Evolutionary conservation across 805 yeast genomes (phyloP).

Genomic region (Isabelozyma pseudorhagii): DNA sequence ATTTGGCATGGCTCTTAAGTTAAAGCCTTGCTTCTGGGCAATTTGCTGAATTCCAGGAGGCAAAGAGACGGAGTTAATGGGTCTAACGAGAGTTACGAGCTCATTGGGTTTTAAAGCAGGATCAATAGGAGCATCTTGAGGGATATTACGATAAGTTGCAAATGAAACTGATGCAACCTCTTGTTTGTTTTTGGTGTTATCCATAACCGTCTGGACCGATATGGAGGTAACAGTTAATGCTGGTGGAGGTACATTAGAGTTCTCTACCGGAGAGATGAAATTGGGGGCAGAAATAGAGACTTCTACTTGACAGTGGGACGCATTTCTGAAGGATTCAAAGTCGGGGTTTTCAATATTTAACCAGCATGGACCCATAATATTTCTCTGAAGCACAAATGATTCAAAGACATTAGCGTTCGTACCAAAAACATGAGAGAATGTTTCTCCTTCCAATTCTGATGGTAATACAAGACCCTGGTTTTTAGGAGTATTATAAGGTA

Average conservation of each 20-base stretch:
- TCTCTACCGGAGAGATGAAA: slow-evolving; percentile 46
- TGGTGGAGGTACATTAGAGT: slow-evolving; percentile 54
- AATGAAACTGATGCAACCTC: slow-evolving; percentile 83
- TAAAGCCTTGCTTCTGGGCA: slow-evolving; percentile 53
- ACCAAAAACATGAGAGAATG: slow-evolving; percentile 80
- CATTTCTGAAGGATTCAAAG: slow-evolving; percentile 53
- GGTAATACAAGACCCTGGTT: slow-evolving; percentile 50
- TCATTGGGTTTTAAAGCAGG: slow-evolving; percentile 60
- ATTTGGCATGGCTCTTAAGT: slow-evolving; percentile 58
- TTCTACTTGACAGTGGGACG: slow-evolving; percentile 82
- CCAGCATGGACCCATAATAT: slow-evolving; percentile 99
- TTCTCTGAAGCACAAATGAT: slow-evolving; percentile 75
- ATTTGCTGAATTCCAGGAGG: slow-evolving; percentile 74
- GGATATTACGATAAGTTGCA: slow-evolving; percentile 64
- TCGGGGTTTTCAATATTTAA: slow-evolving; percentile 66
- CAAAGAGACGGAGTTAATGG: slow-evolving; percentile 52
- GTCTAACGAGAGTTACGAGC: slow-evolving; percentile 73
- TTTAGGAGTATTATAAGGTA: slow-evolving; percentile 71
- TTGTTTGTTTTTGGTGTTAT: slow-evolving; percentile 69
- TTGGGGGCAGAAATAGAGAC: slow-evolving; percentile 52
- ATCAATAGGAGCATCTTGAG: slow-evolving; percentile 73
- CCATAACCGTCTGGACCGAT: slow-evolving; percentile 77
- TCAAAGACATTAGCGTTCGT: slow-evolving; percentile 73
- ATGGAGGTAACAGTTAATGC: slow-evolving; percentile 66
- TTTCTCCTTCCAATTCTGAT: slow-evolving; percentile 65